Conservation (phyloP, 768 basidiomycete species). For the Boletus sp. region DNA sequence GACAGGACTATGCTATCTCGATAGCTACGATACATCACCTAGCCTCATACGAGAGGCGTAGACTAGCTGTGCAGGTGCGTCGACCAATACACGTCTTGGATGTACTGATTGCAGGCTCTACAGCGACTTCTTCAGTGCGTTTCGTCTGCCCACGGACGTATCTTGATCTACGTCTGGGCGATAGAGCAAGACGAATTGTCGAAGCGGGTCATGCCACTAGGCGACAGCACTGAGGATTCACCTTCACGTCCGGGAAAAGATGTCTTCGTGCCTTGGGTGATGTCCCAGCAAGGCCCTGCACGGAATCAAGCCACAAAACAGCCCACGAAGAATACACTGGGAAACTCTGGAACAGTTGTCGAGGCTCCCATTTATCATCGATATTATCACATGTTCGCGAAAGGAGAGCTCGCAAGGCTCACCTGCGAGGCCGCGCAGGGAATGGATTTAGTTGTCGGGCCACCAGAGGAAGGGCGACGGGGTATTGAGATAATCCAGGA, state of each 20-base stretch:
- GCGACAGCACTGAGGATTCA: not conserved
- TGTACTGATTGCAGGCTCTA: not conserved
- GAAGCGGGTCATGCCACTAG: constrained; percentile 59
- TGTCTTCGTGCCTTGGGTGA: constrained; percentile 89
- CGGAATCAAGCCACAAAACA: constrained; percentile 15
- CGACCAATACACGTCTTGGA: not conserved
- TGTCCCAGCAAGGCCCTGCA: constrained; percentile 37
- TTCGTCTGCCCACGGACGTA: constrained; percentile 65
- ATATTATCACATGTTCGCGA: constrained; percentile 94
- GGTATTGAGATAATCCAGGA: constrained; percentile 70
- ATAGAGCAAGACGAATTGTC: constrained; percentile 87
- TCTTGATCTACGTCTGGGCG: constrained; percentile 96
- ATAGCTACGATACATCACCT: constrained; percentile 98
- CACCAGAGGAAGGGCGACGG: constrained; percentile 18
- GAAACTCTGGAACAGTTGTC: not conserved
- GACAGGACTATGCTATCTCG: constrained; percentile 93
- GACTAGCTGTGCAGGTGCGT: constrained; percentile 67
- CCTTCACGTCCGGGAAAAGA: constrained; percentile 52
- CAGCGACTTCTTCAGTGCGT: constrained; percentile 66
- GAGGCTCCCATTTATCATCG: constrained; percentile 60
- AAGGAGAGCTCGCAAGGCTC: constrained; percentile 69
- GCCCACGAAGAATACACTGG: not conserved
- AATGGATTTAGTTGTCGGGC: constrained; percentile 53
- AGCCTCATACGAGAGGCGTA: constrained; percentile 72
- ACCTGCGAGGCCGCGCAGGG: constrained; percentile 59